phyloP scores from a whole-genome alignment of 306 rosid genomes.

The Citrullus mucosospermus region DNA sequence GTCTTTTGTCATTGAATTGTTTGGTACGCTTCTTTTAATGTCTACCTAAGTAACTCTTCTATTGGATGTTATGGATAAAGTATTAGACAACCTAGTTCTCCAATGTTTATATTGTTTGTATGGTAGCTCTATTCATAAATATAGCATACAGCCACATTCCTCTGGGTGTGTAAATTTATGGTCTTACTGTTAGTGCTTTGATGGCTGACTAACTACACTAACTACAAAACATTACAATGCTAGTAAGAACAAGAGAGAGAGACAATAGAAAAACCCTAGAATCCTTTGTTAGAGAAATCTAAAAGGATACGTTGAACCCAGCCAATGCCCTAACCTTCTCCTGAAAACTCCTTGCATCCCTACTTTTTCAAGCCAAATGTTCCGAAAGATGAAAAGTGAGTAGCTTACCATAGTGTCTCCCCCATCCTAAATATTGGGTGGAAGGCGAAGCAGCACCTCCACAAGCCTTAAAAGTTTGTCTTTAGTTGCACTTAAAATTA shows the following conservation, averaged over 20 bases:
- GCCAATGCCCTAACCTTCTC: neutral
- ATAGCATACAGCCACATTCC: neutral
- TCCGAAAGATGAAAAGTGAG: neutral
- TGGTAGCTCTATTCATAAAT: neutral
- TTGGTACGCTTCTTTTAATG: neutral
- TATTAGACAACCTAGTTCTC: neutral
- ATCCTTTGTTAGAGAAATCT: neutral
- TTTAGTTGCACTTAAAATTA: neutral
- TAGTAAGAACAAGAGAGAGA: neutral
- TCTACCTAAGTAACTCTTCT: neutral
- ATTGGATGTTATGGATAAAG: neutral
- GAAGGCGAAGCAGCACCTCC: neutral
- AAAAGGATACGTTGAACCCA: neutral
- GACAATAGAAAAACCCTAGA: neutral
- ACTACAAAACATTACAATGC: neutral
- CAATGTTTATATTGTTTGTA: neutral
- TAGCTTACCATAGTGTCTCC: neutral
- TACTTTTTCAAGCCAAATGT: neutral
- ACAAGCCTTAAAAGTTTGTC: neutral
- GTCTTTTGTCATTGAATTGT: neutral
- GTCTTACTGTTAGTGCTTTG: neutral
- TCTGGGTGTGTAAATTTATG: neutral
- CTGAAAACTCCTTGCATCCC: neutral
- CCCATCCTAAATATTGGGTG: neutral
- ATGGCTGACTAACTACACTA: neutral